Percentiles rank a stretch among this genome's conserved stretches.
These are phyloP conservation scores for Aechmea fasciata DNA, from an alignment of 176 grass and related monocot species.

Conservation along the genomic window DNA sequence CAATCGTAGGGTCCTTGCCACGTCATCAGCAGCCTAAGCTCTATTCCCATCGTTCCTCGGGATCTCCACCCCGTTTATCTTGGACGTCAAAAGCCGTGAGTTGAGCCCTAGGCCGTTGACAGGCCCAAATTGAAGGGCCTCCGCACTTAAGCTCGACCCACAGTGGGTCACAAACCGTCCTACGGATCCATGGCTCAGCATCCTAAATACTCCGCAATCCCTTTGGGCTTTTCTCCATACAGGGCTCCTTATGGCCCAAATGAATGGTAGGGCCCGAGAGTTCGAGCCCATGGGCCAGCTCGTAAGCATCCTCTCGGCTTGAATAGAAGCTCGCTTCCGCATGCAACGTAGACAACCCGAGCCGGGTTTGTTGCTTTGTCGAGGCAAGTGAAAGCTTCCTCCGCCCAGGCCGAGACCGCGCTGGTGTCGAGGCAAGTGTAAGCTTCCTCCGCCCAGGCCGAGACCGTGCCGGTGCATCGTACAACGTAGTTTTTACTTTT, in stretches of 20 bases:
- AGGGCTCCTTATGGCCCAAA: not conserved
- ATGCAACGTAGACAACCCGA: not conserved
- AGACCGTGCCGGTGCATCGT: no score
- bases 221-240: not conserved
- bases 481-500: no score
- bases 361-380: not conserved
- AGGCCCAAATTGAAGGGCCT: not conserved
- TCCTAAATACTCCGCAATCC: not conserved
- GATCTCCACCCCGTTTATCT: not conserved
- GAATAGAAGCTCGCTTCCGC: not conserved
- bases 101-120: not conserved
- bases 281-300: slow-evolving; percentile 2
- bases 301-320: not conserved
- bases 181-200: not conserved
- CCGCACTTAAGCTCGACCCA: not conserved
- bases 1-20: not conserved
- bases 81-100: not conserved
- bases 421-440: slow-evolving; percentile 1
- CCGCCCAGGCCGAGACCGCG: no score
- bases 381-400: not conserved
- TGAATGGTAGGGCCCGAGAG: not conserved
- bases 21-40: not conserved
- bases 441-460: not conserved
- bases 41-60: not conserved
- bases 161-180: not conserved